A percentile compares a stretch with the other conserved stretches of the same genome.
Conservation (phyloP, 1,284 basidiomycete genomes). For the Sanguinoderma infundibulare region DNA sequence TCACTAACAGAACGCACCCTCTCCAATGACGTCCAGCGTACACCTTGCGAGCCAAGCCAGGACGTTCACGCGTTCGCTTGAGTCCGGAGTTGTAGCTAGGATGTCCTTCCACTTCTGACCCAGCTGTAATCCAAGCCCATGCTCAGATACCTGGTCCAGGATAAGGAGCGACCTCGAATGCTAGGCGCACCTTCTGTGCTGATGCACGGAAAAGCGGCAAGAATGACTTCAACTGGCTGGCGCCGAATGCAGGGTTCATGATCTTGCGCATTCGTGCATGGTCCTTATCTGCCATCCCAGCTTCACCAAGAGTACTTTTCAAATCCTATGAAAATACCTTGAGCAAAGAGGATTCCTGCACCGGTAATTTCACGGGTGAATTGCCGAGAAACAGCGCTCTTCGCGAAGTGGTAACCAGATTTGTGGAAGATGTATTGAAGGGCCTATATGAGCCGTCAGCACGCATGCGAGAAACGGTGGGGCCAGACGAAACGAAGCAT, state of each 20-base stretch:
- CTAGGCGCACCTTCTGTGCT: slow-evolving; percentile 43
- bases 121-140: slow-evolving; percentile 9
- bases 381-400: slow-evolving; percentile 31
- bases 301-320: not conserved
- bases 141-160: slow-evolving; percentile 2
- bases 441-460: slow-evolving; percentile 19
- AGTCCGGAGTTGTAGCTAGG: slow-evolving; percentile 2
- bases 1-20: slow-evolving; percentile 15
- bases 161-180: slow-evolving; percentile 27
- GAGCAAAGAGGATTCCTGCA: slow-evolving; percentile 36
- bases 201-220: slow-evolving; percentile 50
- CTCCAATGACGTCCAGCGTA: slow-evolving; percentile 54
- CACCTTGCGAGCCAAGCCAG: slow-evolving; percentile 44
- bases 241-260: slow-evolving; percentile 46
- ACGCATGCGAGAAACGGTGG: not conserved
- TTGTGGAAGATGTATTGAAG: slow-evolving; percentile 44
- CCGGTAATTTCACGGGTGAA: slow-evolving; percentile 34
- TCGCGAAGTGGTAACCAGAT: slow-evolving; percentile 42
- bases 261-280: slow-evolving; percentile 47
- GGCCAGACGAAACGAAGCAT: not conserved
- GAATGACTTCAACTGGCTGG: slow-evolving; percentile 49
- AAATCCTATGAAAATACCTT: slow-evolving; percentile 32
- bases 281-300: slow-evolving; percentile 36
- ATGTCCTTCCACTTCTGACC: slow-evolving; percentile 30
- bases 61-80: slow-evolving; percentile 37